These are phyloP conservation scores for Ricinus communis DNA, from an alignment of 345 rosid species.

Conservation along the genomic window DNA sequence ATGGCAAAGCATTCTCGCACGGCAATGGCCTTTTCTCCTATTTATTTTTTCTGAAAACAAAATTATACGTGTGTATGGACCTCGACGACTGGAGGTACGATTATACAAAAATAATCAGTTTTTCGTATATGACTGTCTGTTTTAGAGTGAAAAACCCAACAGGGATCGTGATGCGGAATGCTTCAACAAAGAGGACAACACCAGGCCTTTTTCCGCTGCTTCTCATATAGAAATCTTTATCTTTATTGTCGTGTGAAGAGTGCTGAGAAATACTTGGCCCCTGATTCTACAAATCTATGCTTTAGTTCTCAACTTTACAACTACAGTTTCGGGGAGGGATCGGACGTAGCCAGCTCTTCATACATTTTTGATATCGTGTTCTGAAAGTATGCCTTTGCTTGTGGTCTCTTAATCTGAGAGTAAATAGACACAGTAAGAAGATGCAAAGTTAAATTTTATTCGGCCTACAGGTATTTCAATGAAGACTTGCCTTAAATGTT, in stretches of 20 bases:
- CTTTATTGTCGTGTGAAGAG: background rate
- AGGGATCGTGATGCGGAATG: background rate
- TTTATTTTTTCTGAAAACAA: background rate
- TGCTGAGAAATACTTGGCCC: background rate
- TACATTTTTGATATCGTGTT: constrained; percentile 56
- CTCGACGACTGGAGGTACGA: background rate
- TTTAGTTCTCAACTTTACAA: constrained; percentile 8
- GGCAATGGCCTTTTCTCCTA: background rate
- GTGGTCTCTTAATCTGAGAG: constrained; percentile 73
- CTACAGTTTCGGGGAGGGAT: constrained; percentile 38
- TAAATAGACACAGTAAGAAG: constrained; percentile 5
- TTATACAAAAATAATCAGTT: background rate
- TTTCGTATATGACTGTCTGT: too few species aligned
- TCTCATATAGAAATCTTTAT: background rate
- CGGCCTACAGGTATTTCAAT: too few species aligned
- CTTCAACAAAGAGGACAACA: background rate
- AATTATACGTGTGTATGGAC: background rate
- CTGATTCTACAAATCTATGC: background rate
- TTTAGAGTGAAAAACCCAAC: too few species aligned
- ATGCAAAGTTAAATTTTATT: background rate
- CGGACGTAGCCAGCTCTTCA: constrained; percentile 46
- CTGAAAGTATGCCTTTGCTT: constrained; percentile 75
- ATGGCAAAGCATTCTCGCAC: background rate
- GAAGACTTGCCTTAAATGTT: constrained; percentile 75
- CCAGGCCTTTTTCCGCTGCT: background rate